These are phyloP conservation scores for Fusarium algeriense DNA, from an alignment of 2,329 filamentous ascomycete genomes.

Conservation along the genomic window DNA sequence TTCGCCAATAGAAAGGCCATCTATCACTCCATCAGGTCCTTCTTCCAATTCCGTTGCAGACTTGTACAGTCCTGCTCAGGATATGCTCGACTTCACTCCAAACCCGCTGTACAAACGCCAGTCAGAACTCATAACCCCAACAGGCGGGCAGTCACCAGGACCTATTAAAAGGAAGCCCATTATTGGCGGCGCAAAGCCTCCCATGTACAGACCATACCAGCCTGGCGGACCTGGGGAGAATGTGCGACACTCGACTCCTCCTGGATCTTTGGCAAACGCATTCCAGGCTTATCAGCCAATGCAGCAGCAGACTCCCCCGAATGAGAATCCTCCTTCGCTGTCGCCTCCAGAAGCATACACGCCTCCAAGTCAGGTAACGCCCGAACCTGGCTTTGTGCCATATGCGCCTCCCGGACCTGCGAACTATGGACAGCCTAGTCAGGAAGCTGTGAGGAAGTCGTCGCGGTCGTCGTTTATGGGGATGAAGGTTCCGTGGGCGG, in stretches of 20 bases:
- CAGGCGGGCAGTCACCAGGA: not conserved
- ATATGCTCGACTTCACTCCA: conserved; percentile 10
- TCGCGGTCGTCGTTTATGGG: conserved; percentile 30
- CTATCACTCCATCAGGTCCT: not conserved
- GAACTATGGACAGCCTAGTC: not conserved
- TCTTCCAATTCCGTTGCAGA: not conserved
- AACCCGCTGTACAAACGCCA: not conserved
- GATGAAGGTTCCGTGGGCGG: conserved; percentile 34
- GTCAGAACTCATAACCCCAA: not conserved
- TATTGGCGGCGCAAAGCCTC: not conserved
- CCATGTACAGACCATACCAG: conserved; percentile 22
- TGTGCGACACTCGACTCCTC: conserved; percentile 7
- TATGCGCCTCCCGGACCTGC: not conserved
- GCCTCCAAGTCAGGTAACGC: not conserved
- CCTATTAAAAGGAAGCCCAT: conserved; percentile 34
- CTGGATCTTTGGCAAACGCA: conserved; percentile 2
- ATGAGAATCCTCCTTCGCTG: not conserved
- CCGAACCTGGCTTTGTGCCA: conserved; percentile 4
- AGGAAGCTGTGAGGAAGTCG: conserved; percentile 5
- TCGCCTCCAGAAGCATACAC: not conserved
- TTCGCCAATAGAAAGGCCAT: not conserved
- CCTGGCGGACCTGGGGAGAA: not conserved
- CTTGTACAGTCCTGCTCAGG: conserved; percentile 20
- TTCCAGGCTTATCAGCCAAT: conserved; percentile 22
- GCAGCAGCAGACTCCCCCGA: not conserved